Base-by-base conservation (phyloP, 805 yeast genomes). In the Zygosaccharomyces bailii region DNA sequence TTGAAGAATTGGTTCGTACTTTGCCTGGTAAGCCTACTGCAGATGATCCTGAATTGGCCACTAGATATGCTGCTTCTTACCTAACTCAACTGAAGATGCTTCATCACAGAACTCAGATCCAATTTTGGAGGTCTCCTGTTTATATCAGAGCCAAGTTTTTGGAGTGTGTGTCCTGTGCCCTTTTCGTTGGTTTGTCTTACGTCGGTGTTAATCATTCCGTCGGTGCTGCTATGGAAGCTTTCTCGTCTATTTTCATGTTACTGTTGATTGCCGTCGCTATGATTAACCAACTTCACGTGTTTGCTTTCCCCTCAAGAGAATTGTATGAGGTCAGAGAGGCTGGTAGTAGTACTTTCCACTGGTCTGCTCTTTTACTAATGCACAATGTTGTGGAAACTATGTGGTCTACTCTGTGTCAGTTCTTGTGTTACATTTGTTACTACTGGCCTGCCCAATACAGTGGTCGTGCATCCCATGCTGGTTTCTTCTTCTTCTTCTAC, bases 251-350 rank as follows among this genome's bases (percentile, higher is more conserved):
- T 43, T 80, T 80, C 61, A 77, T 79, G 82, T 69, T 78, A 52
- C 53, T 76, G 40, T 63, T 78, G 57, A 64, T 72, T 48, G 63
- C 80, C 55, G 66, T 72, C 50, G 75, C 82, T 21, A 66, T 82
- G 68, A 65, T 76, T 36, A 77, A 81, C 55, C 89, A 84, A 62
- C 71, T 78, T 68, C 72, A 79, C 49, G 86, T 86, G 18, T 69
- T 76, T 56, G 84, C 72, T 54, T 76, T 75, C 34, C 61, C 65
- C 36, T 82, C 79, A 55, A 72, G 89, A 66, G 78, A 77, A 49
- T 62, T 83, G 29, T 83, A 79, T 54, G 89, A 83, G 63, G 84
- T 76, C 35, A 75, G 90, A 63, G 90, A 83, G 63, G 73, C 85
- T 44, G 85, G 86, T 23, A 79, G 88, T 1, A 81, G 75, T 59